Percentiles rank a stretch among this genome's conserved stretches.
phyloP scores from a whole-genome alignment of 2,329 filamentous ascomycete species.

The Aureobasidium musti region DNA sequence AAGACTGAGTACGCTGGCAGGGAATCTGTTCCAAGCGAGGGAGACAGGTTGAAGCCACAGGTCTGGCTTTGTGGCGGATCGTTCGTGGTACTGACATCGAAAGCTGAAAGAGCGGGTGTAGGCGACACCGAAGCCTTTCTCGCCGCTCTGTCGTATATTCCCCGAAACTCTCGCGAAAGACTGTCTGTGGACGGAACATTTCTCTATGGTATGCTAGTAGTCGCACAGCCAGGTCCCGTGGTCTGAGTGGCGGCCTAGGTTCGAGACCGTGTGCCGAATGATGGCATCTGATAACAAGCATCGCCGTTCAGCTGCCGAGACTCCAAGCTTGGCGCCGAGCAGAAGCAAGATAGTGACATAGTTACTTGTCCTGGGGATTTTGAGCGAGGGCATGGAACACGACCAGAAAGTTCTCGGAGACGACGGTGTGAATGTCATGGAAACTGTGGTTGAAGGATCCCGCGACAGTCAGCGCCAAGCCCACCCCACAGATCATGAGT shows the following conservation, averaged over 20 bases:
- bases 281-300: background rate
- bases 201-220: background rate
- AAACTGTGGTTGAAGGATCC: background rate
- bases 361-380: background rate
- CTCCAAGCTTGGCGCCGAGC: background rate
- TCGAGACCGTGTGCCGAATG: conserved; percentile 5
- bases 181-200: background rate
- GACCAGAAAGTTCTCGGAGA: background rate
- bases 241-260: background rate
- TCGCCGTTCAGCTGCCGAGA: conserved; percentile 13
- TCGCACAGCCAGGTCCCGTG: background rate
- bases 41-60: background rate
- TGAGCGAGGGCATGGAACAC: background rate
- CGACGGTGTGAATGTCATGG: background rate
- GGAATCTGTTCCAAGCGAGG: background rate
- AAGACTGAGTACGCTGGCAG: background rate
- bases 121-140: background rate
- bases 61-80: background rate
- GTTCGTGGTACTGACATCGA: background rate
- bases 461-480: background rate
- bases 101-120: background rate
- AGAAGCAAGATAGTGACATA: background rate
- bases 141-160: background rate
- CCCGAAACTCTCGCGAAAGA: background rate
- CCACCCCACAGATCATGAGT: background rate